These are phyloP conservation scores for Setaria viridis DNA, from an alignment of 202 grass and related monocot genomes.

Conservation along the genomic window DNA sequence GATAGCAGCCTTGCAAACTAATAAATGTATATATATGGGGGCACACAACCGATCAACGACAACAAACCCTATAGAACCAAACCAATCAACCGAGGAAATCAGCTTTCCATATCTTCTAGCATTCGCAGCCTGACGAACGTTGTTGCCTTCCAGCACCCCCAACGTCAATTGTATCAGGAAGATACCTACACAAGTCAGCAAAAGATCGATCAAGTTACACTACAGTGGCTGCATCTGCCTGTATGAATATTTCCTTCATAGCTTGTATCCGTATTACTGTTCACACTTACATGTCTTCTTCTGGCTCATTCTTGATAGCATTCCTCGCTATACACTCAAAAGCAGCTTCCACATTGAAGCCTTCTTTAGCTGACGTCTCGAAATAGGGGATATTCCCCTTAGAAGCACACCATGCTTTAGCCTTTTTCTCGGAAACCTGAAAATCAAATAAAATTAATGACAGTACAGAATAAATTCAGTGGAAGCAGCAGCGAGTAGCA, in stretches of 20 bases:
- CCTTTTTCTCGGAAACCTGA: slow-evolving; percentile 90
- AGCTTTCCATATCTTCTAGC: slow-evolving; percentile 58
- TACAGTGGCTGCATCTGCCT: background rate
- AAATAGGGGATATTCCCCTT: slow-evolving; percentile 95
- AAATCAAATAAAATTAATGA: slow-evolving; percentile 25
- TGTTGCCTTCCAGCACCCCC: slow-evolving; percentile 69
- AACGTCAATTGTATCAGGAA: slow-evolving; percentile 89
- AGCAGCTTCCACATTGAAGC: slow-evolving; percentile 89
- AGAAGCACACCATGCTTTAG: slow-evolving; percentile 92
- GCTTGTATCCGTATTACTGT: background rate
- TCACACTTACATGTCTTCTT: slow-evolving; percentile 88
- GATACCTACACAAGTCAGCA: slow-evolving; percentile 64
- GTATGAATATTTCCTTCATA: background rate
- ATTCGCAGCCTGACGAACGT: slow-evolving; percentile 81
- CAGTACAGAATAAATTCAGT: slow-evolving; percentile 11
- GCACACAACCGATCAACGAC: slow-evolving; percentile 11
- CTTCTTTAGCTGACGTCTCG: slow-evolving; percentile 98
- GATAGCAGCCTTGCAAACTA: slow-evolving; percentile 58
- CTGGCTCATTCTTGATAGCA: slow-evolving; percentile 94
- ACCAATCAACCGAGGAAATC: slow-evolving; percentile 23
- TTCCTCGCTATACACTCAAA: slow-evolving; percentile 95
- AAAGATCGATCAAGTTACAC: background rate
- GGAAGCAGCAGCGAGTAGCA: slow-evolving; percentile 1
- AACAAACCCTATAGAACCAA: slow-evolving; percentile 46
- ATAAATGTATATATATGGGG: slow-evolving; percentile 13